Percentiles rank a stretch among this genome's conserved stretches.
These are phyloP conservation scores for Irpex sp. DNA, from an alignment of 1,284 basidiomycete species.

Conservation along the genomic window DNA sequence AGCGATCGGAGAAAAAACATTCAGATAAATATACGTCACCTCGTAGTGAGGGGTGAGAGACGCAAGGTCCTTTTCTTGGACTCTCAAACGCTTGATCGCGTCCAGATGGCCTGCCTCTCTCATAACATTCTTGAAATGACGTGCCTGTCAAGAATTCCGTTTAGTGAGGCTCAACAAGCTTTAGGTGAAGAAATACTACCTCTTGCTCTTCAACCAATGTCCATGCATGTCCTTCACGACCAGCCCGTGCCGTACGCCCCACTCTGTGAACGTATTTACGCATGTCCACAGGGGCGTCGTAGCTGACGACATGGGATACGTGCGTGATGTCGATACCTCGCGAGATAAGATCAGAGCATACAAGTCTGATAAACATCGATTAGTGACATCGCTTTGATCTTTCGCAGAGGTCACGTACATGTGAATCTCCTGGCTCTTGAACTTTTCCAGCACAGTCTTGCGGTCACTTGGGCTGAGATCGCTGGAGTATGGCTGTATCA, in stretches of 20 bases:
- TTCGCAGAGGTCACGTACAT: slow-evolving; percentile 46
- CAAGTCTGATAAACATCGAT: slow-evolving; percentile 49
- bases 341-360: slow-evolving; percentile 95
- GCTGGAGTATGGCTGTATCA: slow-evolving; percentile 79
- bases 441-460: slow-evolving; percentile 74
- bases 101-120: slow-evolving; percentile 72
- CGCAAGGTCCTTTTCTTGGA: slow-evolving; percentile 62
- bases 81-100: slow-evolving; percentile 69
- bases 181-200: slow-evolving; percentile 34
- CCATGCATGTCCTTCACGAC: slow-evolving; percentile 86
- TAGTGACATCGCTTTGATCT: neutral
- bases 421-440: slow-evolving; percentile 80
- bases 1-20: neutral
- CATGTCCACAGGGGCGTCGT: slow-evolving; percentile 96
- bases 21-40: slow-evolving; percentile 32
- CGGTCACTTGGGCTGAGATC: slow-evolving; percentile 79
- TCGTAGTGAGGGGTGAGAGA: slow-evolving; percentile 63
- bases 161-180: neutral
- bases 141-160: slow-evolving; percentile 50
- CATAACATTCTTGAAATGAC: slow-evolving; percentile 87
- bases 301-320: slow-evolving; percentile 90
- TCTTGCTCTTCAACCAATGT: slow-evolving; percentile 95
- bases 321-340: slow-evolving; percentile 95
- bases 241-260: slow-evolving; percentile 92
- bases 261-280: slow-evolving; percentile 97